Evolutionary conservation across 202 grass and related monocot species (phyloP).

Genomic region (Zizania palustris): DNA sequence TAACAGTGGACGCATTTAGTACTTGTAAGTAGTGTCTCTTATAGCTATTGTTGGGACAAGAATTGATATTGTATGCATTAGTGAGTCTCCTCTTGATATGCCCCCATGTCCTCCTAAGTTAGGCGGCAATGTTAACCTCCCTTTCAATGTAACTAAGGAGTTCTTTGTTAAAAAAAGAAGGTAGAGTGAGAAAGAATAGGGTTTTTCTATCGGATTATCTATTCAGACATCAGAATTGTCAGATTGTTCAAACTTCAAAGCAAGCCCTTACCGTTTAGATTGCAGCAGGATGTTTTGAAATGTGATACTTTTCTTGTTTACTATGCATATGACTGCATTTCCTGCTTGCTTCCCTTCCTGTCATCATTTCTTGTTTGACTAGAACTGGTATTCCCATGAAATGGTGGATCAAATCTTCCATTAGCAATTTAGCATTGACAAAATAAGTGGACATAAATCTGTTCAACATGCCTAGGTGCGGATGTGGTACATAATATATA

Average conservation of each 20-base stretch:
- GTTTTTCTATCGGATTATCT: slow-evolving; percentile 6
- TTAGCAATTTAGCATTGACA: neutral
- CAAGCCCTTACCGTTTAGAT: neutral
- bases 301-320: slow-evolving; percentile 25
- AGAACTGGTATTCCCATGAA: neutral
- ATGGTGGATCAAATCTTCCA: neutral
- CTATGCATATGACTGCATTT: slow-evolving; percentile 19
- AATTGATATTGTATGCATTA: neutral
- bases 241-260: neutral
- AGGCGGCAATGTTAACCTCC: neutral
- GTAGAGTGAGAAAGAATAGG: too few relatives aligned
- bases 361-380: neutral
- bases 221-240: neutral
- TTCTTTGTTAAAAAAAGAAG: neutral
- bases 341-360: neutral
- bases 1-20: too few relatives aligned
- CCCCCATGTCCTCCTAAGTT: neutral
- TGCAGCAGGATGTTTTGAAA: neutral
- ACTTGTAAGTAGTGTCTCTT: too few relatives aligned
- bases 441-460: neutral
- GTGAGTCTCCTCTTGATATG: neutral
- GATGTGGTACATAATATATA: neutral
- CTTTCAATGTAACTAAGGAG: neutral
- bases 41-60: too few relatives aligned
- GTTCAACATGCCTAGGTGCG: neutral